Percentiles rank a stretch among this genome's conserved stretches.
These are phyloP conservation scores for Tolypocladium endophyticum DNA, from an alignment of 2,329 filamentous ascomycete genomes.

Conservation along the genomic window DNA sequence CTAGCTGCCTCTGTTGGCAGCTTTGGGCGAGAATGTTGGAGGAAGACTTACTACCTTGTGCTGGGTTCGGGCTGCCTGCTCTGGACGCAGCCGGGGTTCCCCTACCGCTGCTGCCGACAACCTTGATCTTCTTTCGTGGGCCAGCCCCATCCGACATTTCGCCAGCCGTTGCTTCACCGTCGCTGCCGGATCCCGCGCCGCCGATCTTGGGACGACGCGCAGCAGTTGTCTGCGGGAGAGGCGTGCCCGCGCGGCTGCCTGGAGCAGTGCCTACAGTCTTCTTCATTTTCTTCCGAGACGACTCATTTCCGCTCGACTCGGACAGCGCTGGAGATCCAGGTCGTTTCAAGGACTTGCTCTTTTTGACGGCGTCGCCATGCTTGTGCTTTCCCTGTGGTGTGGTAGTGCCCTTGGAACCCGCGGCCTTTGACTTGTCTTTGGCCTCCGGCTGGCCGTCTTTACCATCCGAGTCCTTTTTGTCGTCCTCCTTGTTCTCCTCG, in stretches of 20 bases:
- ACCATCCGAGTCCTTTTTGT: constrained; percentile 55
- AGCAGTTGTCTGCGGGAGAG: constrained; percentile 30
- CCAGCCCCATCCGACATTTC: constrained; percentile 50
- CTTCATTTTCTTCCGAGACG: constrained; percentile 67
- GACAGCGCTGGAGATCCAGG: constrained; percentile 79
- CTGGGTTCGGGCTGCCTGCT: constrained; percentile 47
- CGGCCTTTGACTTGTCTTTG: constrained; percentile 40
- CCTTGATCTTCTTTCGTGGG: constrained; percentile 45
- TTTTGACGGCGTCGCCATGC: constrained; percentile 29
- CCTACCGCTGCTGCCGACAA: constrained; percentile 33
- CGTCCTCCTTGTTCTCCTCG: constrained; percentile 39
- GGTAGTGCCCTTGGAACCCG: constrained; percentile 59
- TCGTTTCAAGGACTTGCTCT: constrained; percentile 62
- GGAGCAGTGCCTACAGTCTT: constrained; percentile 42
- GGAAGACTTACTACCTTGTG: constrained; percentile 25
- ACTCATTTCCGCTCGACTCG: constrained; percentile 87
- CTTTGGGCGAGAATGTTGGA: background rate
- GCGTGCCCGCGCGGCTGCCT: constrained; percentile 45
- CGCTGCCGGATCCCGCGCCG: constrained; percentile 51
- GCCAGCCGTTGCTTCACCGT: constrained; percentile 61
- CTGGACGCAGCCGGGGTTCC: constrained; percentile 50
- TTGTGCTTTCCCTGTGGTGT: constrained; percentile 40
- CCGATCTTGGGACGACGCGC: constrained; percentile 31
- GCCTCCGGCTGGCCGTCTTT: constrained; percentile 40
- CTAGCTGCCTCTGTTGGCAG: background rate